phyloP scores from a whole-genome alignment of 495 filamentous ascomycete species.

The Penicillium subrubescens region DNA sequence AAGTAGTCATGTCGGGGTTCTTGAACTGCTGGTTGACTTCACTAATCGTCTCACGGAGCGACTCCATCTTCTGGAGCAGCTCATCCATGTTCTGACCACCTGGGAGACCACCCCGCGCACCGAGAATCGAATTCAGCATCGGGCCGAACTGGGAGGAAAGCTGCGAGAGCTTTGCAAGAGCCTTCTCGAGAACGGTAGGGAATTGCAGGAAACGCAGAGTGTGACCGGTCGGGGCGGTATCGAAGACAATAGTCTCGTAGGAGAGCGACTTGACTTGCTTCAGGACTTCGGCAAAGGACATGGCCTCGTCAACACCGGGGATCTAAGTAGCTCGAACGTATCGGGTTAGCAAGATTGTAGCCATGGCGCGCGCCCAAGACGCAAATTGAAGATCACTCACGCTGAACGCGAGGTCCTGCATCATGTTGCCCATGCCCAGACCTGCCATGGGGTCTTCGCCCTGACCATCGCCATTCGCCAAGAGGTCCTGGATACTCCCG shows the following conservation, averaged over 20 bases:
- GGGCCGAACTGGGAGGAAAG: constrained; percentile 93
- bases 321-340: constrained; percentile 60
- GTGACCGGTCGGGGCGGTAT: constrained; percentile 98
- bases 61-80: constrained; percentile 91
- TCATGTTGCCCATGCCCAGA: constrained; percentile 70
- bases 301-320: constrained; percentile 97
- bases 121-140: constrained; percentile 91
- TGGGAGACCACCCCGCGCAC: constrained; percentile 78
- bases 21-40: constrained; percentile 99
- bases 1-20: constrained; percentile 92
- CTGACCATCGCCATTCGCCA: constrained; percentile 78
- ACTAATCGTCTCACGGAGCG: constrained; percentile 84
- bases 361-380: not conserved
- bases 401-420: constrained; percentile 72
- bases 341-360: not conserved
- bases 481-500: constrained; percentile 92
- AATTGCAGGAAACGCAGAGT: constrained; percentile 99
- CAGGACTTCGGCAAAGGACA: constrained; percentile 98
- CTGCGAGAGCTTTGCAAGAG: constrained; percentile 92
- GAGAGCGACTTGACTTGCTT: constrained; percentile 99
- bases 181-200: constrained; percentile 97
- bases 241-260: constrained; percentile 98
- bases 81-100: constrained; percentile 89
- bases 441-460: constrained; percentile 66
- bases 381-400: constrained; percentile 43